Conservation (phyloP, 1,284 basidiomycete species). For the Stygiomarasmius scandens region DNA sequence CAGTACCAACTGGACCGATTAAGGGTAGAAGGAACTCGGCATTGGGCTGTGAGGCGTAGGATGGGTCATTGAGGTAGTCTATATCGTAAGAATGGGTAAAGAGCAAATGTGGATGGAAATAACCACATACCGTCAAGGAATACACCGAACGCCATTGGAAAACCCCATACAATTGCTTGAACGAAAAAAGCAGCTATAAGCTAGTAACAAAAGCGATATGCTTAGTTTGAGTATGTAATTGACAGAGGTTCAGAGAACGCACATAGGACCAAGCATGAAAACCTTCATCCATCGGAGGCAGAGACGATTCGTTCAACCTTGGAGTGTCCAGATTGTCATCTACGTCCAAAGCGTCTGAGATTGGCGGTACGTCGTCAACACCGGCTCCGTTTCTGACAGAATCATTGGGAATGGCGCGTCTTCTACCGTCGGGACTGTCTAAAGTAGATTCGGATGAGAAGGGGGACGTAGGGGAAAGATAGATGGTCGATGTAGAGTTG, state of each 20-base stretch:
- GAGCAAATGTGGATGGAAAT: too few relatives aligned
- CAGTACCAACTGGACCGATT: slow-evolving; percentile 13
- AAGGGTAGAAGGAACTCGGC: slow-evolving; percentile 11
- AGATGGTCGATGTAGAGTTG: slow-evolving; percentile 16
- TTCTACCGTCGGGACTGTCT: too few relatives aligned
- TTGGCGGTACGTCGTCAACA: too few relatives aligned
- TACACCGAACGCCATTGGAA: slow-evolving; percentile 36
- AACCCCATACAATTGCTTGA: slow-evolving; percentile 43
- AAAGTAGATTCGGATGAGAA: neutral
- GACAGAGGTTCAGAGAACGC: neutral
- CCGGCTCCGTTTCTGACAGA: too few relatives aligned
- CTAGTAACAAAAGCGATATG: too few relatives aligned
- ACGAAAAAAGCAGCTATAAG: slow-evolving; percentile 37
- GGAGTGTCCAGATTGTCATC: neutral
- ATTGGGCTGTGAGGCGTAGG: slow-evolving; percentile 9
- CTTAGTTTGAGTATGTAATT: too few relatives aligned
- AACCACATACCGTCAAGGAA: slow-evolving; percentile 27
- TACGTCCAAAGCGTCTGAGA: too few relatives aligned
- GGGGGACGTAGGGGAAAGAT: slow-evolving; percentile 1
- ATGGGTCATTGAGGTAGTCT: slow-evolving; percentile 22
- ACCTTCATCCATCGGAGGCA: slow-evolving; percentile 35
- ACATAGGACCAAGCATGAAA: slow-evolving; percentile 39
- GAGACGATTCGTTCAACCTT: slow-evolving; percentile 19
- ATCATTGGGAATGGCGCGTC: too few relatives aligned
- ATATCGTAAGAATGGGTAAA: too few relatives aligned